A percentile compares a stretch with the other conserved stretches of the same genome.
Evolutionary conservation across 1,284 basidiomycete genomes (phyloP).

Genomic region (Stygiomarasmius scandens): DNA sequence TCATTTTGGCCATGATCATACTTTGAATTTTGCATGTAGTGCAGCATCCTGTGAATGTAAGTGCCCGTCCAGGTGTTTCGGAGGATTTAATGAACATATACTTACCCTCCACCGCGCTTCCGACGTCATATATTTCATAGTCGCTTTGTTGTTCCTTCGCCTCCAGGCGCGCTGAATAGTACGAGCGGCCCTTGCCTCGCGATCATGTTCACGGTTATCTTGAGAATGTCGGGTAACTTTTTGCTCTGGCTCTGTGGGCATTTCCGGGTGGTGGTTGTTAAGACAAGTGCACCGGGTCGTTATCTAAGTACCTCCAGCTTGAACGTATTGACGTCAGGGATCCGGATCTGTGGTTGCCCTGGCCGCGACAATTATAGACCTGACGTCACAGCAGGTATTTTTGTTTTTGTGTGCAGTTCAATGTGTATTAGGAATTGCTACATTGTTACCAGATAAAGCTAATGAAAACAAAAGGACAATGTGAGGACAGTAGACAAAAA

Average conservation of each 20-base stretch:
- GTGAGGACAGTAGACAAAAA: constrained; percentile 2
- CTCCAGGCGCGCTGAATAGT: constrained; percentile 24
- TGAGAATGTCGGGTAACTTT: too few relatives aligned
- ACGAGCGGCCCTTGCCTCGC: constrained; percentile 12
- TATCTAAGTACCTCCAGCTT: too few relatives aligned
- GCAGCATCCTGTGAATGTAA: constrained; percentile 35
- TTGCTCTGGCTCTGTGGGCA: too few relatives aligned
- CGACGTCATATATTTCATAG: constrained; percentile 18
- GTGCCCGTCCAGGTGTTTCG: background rate
- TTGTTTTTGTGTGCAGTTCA: too few relatives aligned
- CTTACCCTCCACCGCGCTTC: constrained; percentile 22
- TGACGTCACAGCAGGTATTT: background rate
- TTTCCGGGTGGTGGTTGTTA: too few relatives aligned
- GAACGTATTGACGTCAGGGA: too few relatives aligned
- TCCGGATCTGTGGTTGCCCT: too few relatives aligned
- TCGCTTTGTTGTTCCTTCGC: constrained; percentile 12
- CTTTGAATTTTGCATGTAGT: constrained; percentile 42
- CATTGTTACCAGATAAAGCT: constrained; percentile 4
- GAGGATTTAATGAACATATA: background rate
- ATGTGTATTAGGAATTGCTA: constrained; percentile 15
- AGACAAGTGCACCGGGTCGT: too few relatives aligned
- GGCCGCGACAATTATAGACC: background rate
- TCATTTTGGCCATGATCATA: too few relatives aligned
- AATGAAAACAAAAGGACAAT: background rate
- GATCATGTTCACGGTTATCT: constrained; percentile 8